These are phyloP conservation scores for Stellera chamaejasme DNA, from an alignment of 345 rosid genomes.

Conservation along the genomic window DNA sequence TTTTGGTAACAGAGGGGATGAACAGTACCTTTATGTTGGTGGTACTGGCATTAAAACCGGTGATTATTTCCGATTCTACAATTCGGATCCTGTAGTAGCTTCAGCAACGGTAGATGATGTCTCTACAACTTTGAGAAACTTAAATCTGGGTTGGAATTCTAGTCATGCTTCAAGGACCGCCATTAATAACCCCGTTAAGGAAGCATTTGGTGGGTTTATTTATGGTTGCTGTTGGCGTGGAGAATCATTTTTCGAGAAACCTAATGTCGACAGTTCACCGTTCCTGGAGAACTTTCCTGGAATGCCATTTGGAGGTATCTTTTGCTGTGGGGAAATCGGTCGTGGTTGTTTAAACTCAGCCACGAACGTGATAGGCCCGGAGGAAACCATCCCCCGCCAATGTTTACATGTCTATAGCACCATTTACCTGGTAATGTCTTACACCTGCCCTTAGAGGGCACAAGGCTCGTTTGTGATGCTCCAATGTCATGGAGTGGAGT, in stretches of 20 bases:
- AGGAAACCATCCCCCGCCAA: slow-evolving; percentile 16
- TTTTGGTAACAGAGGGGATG: slow-evolving; percentile 44
- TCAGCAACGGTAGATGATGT: slow-evolving; percentile 27
- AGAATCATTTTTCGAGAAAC: slow-evolving; percentile 31
- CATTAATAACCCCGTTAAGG: slow-evolving; percentile 11
- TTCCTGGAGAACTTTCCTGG: slow-evolving; percentile 58
- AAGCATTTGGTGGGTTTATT: slow-evolving; percentile 65
- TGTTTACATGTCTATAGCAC: slow-evolving; percentile 58
- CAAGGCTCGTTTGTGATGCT: not conserved
- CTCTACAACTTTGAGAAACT: slow-evolving; percentile 26
- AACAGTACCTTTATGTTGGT: slow-evolving; percentile 43
- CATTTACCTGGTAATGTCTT: slow-evolving; percentile 47
- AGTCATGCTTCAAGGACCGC: slow-evolving; percentile 5
- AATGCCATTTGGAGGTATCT: slow-evolving; percentile 52
- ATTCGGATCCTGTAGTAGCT: slow-evolving; percentile 35
- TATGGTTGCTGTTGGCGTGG: slow-evolving; percentile 52
- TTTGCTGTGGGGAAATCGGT: slow-evolving; percentile 62
- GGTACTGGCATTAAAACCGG: slow-evolving; percentile 56
- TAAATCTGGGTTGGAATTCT: slow-evolving; percentile 26
- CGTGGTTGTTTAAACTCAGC: slow-evolving; percentile 25
- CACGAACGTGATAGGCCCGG: slow-evolving; percentile 10
- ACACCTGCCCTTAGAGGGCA: slow-evolving; percentile 16
- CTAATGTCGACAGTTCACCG: slow-evolving; percentile 47
- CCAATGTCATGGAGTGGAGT: too few relatives aligned
- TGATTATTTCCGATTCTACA: slow-evolving; percentile 60